Conservation (phyloP, 306 rosid species). For the Prunus mira region DNA sequence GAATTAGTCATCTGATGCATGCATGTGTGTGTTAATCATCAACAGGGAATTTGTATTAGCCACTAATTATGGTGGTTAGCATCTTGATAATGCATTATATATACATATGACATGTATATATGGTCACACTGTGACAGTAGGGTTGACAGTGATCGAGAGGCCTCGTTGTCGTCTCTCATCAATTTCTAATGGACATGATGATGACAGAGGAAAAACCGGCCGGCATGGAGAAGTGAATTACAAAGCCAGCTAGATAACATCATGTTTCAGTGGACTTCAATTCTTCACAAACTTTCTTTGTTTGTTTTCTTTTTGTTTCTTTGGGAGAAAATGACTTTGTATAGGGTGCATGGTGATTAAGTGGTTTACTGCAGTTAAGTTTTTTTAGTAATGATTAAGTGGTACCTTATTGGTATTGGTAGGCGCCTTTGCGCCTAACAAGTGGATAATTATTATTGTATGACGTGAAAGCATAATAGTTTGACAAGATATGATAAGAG, state of each 20-base stretch:
- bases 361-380: background rate
- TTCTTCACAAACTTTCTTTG: background rate
- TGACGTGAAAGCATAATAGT: no score
- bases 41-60: background rate
- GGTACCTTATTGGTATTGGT: no score
- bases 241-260: background rate
- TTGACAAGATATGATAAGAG: no score
- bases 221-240: background rate
- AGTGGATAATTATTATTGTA: no score
- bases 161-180: background rate
- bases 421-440: no score
- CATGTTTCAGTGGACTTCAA: background rate
- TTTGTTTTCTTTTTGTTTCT: no score
- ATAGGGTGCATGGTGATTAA: background rate
- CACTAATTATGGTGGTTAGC: background rate
- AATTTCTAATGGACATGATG: background rate
- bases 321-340: background rate
- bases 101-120: background rate
- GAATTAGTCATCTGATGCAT: background rate
- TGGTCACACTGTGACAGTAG: background rate
- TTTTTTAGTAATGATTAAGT: no score
- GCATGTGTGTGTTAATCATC: background rate
- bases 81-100: background rate
- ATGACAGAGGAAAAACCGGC: background rate
- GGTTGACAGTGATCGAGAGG: background rate